Evolutionary conservation across 345 rosid species (phyloP), one percentile per base, ranked within the genome.

Genomic region (Rhizophora apiculata): DNA sequence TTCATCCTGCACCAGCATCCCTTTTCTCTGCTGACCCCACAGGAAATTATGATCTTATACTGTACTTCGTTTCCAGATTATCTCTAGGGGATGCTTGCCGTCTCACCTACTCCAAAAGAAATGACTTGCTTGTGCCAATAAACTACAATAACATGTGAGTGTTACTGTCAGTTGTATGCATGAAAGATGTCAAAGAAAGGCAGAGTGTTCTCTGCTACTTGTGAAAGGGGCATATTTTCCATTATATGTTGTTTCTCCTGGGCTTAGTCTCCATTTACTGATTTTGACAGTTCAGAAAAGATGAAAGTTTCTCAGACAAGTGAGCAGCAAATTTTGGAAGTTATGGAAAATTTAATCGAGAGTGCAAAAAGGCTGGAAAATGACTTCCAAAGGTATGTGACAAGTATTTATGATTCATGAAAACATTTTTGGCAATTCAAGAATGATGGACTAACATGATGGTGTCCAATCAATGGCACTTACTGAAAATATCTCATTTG

Each of bases 51-150:
- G 91, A 88, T 76, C 81, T 65, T 66, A 78, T 83, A 69, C 73
- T 73, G 13, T 90, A 83, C 71, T 78, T 81, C 69, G 68, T 82
- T 27, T 74, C 88, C 72, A 84, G 95, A 76, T 80, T 79, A 75
- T 82, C 87, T n/a, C 53, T 90, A 68, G 96, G 91, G 62, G 96
- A 86, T 82, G 87, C 89, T 54, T 94, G 97, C 68, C 78, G 85
- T 67, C 34, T 78, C 37, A 39, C 64, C 68, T 70, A 70, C 76
- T 66, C 69, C 60, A 30, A 72, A 37, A 70, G 65, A 68, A 80
- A 75, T 55, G 84, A 78, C 69, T 31, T n/a, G 24, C 27, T 72
- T 63, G 62, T 32, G 34, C 72, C 81, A 67, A 49, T 62, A 37
- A 69, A 66, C 58, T 48, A 72, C 63, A 78, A 78, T 72, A 82